Conservation (phyloP, 2,329 filamentous ascomycete species). For the Claviceps maximensis region DNA sequence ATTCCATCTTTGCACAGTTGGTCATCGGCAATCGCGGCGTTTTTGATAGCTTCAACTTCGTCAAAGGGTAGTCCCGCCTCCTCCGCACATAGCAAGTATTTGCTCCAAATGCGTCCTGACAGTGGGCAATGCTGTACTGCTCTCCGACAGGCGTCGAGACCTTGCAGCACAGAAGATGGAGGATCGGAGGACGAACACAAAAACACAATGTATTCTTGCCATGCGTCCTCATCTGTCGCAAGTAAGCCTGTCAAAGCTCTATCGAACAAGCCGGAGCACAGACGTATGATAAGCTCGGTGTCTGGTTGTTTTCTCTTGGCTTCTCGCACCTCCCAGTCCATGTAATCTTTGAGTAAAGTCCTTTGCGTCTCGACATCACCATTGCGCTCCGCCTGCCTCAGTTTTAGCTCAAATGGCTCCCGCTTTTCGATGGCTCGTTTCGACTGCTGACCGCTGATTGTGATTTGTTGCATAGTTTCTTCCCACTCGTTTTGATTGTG, state of each 20-base stretch:
- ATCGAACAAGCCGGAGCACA: slow-evolving; percentile 59
- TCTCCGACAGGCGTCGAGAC: slow-evolving; percentile 62
- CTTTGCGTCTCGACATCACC: slow-evolving; percentile 43
- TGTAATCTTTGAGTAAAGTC: slow-evolving; percentile 48
- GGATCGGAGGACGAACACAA: slow-evolving; percentile 35
- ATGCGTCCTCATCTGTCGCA: slow-evolving; percentile 59
- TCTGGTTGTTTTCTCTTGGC: slow-evolving; percentile 36
- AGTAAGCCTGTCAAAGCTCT: slow-evolving; percentile 60
- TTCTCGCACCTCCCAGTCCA: slow-evolving; percentile 70
- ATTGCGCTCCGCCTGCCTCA: slow-evolving; percentile 44
- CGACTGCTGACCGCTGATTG: slow-evolving; percentile 46
- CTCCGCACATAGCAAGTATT: slow-evolving; percentile 76
- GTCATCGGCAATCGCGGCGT: slow-evolving; percentile 76
- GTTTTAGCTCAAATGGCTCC: slow-evolving; percentile 53
- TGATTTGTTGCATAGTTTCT: slow-evolving; percentile 55
- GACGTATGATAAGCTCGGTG: slow-evolving; percentile 30
- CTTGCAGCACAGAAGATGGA: slow-evolving; percentile 23
- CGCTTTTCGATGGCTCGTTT: slow-evolving; percentile 50
- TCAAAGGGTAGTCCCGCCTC: slow-evolving; percentile 62
- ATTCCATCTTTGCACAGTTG: slow-evolving; percentile 76
- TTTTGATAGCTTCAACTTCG: slow-evolving; percentile 80
- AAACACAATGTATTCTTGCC: slow-evolving; percentile 75
- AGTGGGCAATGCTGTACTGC: slow-evolving; percentile 86
- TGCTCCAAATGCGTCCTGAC: slow-evolving; percentile 83
- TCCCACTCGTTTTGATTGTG: slow-evolving; percentile 63